A percentile compares a stretch with the other conserved stretches of the same genome.
Evolutionary conservation across 306 rosid species (phyloP).

Genomic region (Lathyrus aphaca): DNA sequence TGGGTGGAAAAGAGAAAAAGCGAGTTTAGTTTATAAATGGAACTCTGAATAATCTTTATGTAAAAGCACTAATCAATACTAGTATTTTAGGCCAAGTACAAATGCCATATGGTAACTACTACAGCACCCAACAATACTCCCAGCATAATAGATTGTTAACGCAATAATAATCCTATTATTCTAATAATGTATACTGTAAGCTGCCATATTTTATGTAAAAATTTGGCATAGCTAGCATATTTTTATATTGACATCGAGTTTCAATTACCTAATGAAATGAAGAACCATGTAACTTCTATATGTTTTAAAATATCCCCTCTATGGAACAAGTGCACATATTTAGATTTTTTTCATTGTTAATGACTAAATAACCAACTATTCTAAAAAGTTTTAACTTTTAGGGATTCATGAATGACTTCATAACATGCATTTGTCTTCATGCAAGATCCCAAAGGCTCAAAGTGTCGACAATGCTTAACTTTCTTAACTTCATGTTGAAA

Average conservation of each 20-base stretch:
- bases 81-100: too few species aligned
- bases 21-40: too few species aligned
- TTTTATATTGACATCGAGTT: slow-evolving; percentile 28
- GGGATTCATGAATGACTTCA: slow-evolving; percentile 9
- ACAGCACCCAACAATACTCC: too few species aligned
- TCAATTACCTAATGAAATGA: slow-evolving; percentile 27
- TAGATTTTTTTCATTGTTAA: neutral
- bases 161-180: too few species aligned
- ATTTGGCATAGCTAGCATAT: neutral
- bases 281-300: slow-evolving; percentile 11
- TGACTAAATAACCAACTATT: slow-evolving; percentile 19
- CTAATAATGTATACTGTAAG: too few species aligned
- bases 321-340: neutral
- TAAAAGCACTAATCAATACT: slow-evolving; percentile 1
- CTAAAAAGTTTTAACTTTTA: neutral
- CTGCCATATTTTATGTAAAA: neutral
- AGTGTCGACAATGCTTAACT: neutral
- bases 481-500: slow-evolving; percentile 10
- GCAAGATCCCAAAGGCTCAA: slow-evolving; percentile 3
- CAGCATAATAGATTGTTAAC: too few species aligned
- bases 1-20: neutral
- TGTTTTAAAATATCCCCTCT: slow-evolving; percentile 20
- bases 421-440: neutral
- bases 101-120: too few species aligned
- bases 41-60: too few species aligned